Base-by-base conservation (phyloP, 1,284 basidiomycete species). In the Exsudoporus floridanus region DNA sequence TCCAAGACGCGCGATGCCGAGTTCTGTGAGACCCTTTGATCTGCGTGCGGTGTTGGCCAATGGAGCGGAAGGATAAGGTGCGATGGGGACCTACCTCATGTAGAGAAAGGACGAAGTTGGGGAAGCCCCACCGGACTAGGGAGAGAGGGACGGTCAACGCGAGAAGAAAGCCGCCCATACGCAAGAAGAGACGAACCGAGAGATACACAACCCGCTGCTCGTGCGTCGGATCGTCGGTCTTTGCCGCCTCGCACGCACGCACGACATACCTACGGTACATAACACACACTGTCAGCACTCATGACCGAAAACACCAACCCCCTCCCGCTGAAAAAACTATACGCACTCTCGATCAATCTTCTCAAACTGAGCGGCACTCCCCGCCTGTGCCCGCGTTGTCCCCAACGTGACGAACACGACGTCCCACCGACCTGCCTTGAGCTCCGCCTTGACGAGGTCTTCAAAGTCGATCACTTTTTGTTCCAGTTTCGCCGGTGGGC, bases 1-100 rank as follows among this genome's bases (percentile, higher is more conserved):
- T 9, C 84, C 86, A 6, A 90, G 66, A 4, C 65, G 69, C 0
- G 87, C 83, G 10, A 92, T 73, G 0, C 72, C 84, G 46, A 80
- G 72, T 66, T 92, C 90, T 0, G 90, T 92, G 36, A 84, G 68
- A 12, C 88, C 90, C 69, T 92, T 91, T 62, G 80, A 83, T 71
- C 83, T 85, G 49, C 38, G 30, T 3, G 27, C 8, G 8, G 35
- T 5, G 28, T 44, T 8, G 43, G 35, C 28, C 16, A 19, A 28
- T 2, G 16, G n/a, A 5, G 12, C 4, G 18, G 4, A 8, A 23
- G 14, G 13, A 16, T 13, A n/a, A 16, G n/a, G 25, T 18, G 34
- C 0, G 13, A 28, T 14, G 12, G 34, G 46, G 44, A 47, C 69
- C 41, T 34, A 80, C 81, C 59, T 77, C 3, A 70, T 27, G 55